phyloP scores from a whole-genome alignment of 177 flowering plant genomes.

The Vitis hybrid region DNA sequence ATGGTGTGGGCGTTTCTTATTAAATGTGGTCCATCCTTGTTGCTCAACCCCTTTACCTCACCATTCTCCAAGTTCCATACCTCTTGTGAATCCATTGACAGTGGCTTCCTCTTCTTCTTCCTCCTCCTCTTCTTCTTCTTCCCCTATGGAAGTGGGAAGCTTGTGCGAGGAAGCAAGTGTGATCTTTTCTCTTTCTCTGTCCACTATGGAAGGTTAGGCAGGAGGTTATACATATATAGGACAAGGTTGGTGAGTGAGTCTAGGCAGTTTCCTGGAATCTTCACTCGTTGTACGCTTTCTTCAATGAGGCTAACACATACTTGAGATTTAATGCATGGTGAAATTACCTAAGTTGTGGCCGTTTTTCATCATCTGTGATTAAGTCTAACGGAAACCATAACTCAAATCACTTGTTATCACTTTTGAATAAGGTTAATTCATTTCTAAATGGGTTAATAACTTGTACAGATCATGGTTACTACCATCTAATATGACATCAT shows the following conservation, averaged over 20 bases:
- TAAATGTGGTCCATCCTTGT: constrained; percentile 6
- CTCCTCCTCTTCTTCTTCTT: neutral
- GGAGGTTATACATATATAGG: neutral
- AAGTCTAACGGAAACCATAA: no score
- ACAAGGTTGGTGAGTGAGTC: neutral
- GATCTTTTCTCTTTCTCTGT: no score
- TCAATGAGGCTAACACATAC: constrained; percentile 22
- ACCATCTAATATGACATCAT: no score
- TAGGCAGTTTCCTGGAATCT: constrained; percentile 35
- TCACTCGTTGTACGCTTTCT: constrained; percentile 16
- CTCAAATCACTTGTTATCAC: no score
- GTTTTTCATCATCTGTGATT: neutral
- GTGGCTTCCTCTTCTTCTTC: neutral
- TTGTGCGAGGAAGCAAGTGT: no score
- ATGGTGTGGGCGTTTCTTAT: constrained; percentile 28
- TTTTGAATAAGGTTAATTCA: no score
- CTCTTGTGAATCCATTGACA: constrained; percentile 5
- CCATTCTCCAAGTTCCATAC: constrained; percentile 26
- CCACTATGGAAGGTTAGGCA: no score
- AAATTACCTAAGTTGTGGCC: neutral
- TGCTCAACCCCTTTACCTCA: constrained; percentile 2
- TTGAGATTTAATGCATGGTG: no score
- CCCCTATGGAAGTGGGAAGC: no score
- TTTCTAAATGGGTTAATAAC: no score
- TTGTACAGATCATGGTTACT: no score